These are phyloP conservation scores for Diaporthe longicolla DNA, from an alignment of 2,329 filamentous ascomycete genomes.

Conservation along the genomic window DNA sequence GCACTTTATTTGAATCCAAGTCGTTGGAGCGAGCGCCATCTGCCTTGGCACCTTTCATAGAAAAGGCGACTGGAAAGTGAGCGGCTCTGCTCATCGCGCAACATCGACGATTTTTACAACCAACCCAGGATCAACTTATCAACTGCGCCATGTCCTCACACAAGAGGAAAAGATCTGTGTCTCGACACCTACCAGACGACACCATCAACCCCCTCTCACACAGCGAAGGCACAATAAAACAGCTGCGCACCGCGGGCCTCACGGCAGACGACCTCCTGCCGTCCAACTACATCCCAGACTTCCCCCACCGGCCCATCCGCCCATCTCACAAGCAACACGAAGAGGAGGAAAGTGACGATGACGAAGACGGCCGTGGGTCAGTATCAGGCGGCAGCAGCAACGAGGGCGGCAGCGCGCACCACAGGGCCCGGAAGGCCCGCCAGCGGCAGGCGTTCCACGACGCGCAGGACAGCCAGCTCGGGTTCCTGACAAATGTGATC, in stretches of 20 bases:
- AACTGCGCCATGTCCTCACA: slow-evolving; percentile 40
- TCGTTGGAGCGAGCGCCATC: too few species aligned
- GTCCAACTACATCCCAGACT: slow-evolving; percentile 55
- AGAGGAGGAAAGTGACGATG: not conserved
- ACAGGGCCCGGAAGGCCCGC: slow-evolving; percentile 42
- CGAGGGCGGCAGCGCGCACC: slow-evolving; percentile 36
- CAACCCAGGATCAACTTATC: slow-evolving; percentile 34
- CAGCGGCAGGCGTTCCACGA: slow-evolving; percentile 44
- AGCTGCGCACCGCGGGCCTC: slow-evolving; percentile 69
- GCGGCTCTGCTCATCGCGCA: not conserved
- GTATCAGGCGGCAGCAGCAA: not conserved
- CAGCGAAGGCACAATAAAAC: slow-evolving; percentile 63
- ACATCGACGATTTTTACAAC: not conserved
- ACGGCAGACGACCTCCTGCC: slow-evolving; percentile 61
- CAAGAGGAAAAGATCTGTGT: slow-evolving; percentile 54
- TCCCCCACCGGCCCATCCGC: slow-evolving; percentile 63
- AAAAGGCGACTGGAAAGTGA: not conserved
- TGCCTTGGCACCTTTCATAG: not conserved
- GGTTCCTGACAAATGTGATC: slow-evolving; percentile 77
- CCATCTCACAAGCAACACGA: slow-evolving; percentile 19
- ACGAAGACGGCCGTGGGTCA: slow-evolving; percentile 16
- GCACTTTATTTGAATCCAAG: not conserved
- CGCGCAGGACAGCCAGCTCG: slow-evolving; percentile 66
- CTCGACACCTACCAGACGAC: slow-evolving; percentile 49
- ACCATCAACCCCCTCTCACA: slow-evolving; percentile 71